Conservation (phyloP, 441 rosid genomes). For the Eugenia klotzschiana region DNA sequence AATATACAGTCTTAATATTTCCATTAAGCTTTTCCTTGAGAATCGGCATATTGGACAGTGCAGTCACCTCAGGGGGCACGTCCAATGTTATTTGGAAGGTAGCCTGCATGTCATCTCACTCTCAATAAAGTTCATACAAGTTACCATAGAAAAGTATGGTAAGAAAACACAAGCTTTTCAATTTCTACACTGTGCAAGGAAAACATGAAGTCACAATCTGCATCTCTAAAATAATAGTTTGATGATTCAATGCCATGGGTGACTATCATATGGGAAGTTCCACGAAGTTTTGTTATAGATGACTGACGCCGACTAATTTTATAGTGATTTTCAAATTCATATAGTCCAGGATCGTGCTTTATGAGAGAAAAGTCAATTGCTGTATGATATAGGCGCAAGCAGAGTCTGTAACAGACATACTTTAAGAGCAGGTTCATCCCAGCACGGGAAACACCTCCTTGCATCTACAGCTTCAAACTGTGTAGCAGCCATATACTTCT, state of each 20-base stretch:
- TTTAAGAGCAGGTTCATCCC: constrained; percentile 40
- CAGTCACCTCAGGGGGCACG: constrained; percentile 9
- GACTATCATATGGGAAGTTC: neutral
- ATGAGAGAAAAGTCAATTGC: neutral
- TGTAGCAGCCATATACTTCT: constrained; percentile 29
- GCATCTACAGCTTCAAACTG: constrained; percentile 33
- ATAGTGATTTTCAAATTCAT: neutral
- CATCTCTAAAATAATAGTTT: neutral
- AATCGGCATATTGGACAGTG: constrained; percentile 32
- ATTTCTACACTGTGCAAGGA: neutral
- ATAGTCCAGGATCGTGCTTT: neutral
- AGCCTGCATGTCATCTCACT: constrained; percentile 8
- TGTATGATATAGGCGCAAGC: neutral
- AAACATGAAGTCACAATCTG: neutral
- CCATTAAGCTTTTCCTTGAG: constrained; percentile 13
- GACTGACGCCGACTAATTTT: neutral
- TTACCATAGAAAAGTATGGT: neutral
- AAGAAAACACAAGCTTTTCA: neutral
- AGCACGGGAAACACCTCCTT: constrained; percentile 33
- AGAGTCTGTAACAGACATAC: neutral
- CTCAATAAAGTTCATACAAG: neutral
- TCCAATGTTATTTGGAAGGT: constrained; percentile 21
- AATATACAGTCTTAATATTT: constrained; percentile 17
- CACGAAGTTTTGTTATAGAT: neutral
- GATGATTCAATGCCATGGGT: neutral